Percentiles rank a stretch among this genome's conserved stretches.
These are phyloP conservation scores for Cryptococcus depauperatus DNA, from an alignment of 1,284 basidiomycete species.

Conservation along the genomic window DNA sequence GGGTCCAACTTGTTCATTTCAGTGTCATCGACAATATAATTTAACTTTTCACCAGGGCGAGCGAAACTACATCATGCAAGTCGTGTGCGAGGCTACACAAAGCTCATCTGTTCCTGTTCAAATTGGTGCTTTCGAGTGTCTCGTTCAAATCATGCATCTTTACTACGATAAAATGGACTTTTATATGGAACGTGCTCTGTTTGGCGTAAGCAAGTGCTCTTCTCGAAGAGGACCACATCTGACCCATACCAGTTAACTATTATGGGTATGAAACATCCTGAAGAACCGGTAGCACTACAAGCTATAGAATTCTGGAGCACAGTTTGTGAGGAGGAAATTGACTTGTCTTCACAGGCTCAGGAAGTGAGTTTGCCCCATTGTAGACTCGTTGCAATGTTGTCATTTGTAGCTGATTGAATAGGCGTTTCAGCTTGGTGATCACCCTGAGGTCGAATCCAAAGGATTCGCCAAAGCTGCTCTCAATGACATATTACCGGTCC, in stretches of 20 bases:
- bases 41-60: conserved; percentile 60
- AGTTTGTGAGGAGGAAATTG: conserved; percentile 95
- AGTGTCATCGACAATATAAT: neutral
- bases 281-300: conserved; percentile 87
- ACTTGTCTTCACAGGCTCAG: conserved; percentile 81
- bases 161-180: conserved; percentile 99
- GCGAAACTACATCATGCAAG: conserved; percentile 99
- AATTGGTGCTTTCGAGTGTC: conserved; percentile 86
- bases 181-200: conserved; percentile 99
- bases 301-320: conserved; percentile 99
- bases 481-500: conserved; percentile 87
- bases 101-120: conserved; percentile 69
- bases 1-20: conserved; percentile 26
- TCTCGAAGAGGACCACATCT: neutral
- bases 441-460: conserved; percentile 77
- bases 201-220: conserved; percentile 61
- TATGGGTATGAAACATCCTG: conserved; percentile 92
- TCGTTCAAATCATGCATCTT: conserved; percentile 93
- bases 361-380: conserved; percentile 54
- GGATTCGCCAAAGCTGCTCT: conserved; percentile 91
- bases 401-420: no score
- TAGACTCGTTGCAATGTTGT: neutral
- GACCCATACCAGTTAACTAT: conserved; percentile 68
- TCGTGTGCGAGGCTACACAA: conserved; percentile 97
- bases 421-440: conserved; percentile 85